Base-by-base conservation (phyloP, 129 eudicot species). In the sunflower (Helianthus annuus) region DNA sequence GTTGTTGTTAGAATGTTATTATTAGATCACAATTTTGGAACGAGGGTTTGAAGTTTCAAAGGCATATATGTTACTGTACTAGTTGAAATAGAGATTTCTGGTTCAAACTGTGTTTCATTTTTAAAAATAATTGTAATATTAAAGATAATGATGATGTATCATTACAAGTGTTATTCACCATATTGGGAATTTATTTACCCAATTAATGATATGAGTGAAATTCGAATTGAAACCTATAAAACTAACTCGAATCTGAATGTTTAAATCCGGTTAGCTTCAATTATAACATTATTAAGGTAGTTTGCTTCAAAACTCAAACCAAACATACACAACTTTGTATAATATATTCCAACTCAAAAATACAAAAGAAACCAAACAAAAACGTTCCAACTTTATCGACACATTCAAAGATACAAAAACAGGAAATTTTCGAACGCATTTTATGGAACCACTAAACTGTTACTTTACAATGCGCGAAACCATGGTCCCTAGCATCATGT, bases 21-120 rank as follows among this genome's bases (percentile, higher is more conserved):
- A 51, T 77, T 71, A 78, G 78, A 38, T 71, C 73, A 71, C 82
- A 78, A 66, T 78, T 78, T 78, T 78, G 82, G 69, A 64, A 46
- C 44, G 45, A 74, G 54, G 49, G 66, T 53, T 64, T 78, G 51
- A 63, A 64, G 72, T 70, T 70, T 62, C 70, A 70, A 34, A 44
- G 49, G 39, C 71, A 68, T 61, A 68, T 60, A 58, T 77, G 81
- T 49, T 51, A 34, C 68, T 67, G 61, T 48, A 27, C 48, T 54
- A 75, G 6, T 54, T 66, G 49, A 13, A 66, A 54, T 65, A 42
- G 22, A 59, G 44, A 2, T 32, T 29, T 59, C 44, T 59, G 44
- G 65, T 29, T 29, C 14, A 59, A 29, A 2, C 44, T 59, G 29
- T 59, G 17, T 4, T 58, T 12, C 14, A 12, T 4, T 13, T 10